Percentiles rank a stretch among this genome's conserved stretches.
Evolutionary conservation across 1,284 basidiomycete genomes (phyloP).

Genomic region (Cystobasidium pallidum): DNA sequence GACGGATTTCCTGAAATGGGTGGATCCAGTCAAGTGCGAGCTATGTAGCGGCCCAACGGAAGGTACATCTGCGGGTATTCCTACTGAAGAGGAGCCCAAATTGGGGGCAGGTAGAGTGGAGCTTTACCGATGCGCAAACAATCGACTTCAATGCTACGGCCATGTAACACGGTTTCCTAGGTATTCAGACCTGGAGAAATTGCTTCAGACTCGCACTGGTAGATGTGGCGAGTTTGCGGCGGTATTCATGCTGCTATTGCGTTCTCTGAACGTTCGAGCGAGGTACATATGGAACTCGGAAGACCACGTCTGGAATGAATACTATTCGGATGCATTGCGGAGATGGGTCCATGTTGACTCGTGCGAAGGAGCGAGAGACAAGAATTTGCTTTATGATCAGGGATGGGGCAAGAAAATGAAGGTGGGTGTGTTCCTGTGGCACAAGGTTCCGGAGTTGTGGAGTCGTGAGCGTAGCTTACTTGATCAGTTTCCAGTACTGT

Average conservation of each 20-base stretch:
- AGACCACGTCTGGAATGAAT: constrained; percentile 62
- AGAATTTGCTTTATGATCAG: constrained; percentile 59
- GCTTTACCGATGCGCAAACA: constrained; percentile 55
- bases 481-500: constrained; percentile 54
- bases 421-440: constrained; percentile 12
- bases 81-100: constrained; percentile 53
- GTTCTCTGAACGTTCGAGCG: constrained; percentile 57
- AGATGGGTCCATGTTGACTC: constrained; percentile 61
- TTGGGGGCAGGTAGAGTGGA: constrained; percentile 59
- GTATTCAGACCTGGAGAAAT: constrained; percentile 55
- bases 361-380: constrained; percentile 59
- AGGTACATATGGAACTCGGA: constrained; percentile 60
- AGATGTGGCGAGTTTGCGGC: constrained; percentile 61
- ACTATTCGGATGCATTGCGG: constrained; percentile 51
- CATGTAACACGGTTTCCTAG: constrained; percentile 57
- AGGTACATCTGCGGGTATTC: constrained; percentile 44
- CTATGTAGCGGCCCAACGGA: constrained; percentile 55
- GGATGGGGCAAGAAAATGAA: constrained; percentile 61
- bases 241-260: constrained; percentile 60
- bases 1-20: constrained; percentile 59
- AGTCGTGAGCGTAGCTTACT: neutral
- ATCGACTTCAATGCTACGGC: constrained; percentile 48
- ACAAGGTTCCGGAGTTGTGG: too few species aligned
- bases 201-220: constrained; percentile 57
- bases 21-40: constrained; percentile 59